Evolutionary conservation across 129 eudicot genomes (phyloP).

Genomic region (Lactuca saligna): DNA sequence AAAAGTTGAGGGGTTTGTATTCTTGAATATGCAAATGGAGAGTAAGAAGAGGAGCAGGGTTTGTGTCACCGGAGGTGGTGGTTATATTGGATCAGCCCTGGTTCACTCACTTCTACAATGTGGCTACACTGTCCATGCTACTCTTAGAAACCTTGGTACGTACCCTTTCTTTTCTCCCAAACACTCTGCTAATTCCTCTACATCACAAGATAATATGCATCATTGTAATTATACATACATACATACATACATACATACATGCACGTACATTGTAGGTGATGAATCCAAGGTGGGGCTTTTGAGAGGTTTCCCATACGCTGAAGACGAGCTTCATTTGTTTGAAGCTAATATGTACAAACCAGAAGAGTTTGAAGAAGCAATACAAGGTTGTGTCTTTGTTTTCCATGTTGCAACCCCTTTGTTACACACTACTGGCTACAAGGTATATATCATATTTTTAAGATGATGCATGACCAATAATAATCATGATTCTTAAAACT

Average conservation of each 20-base stretch:
- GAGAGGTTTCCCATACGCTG: constrained; percentile 36
- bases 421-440: constrained; percentile 23
- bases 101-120: constrained; percentile 45
- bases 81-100: constrained; percentile 50
- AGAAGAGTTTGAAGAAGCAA: constrained; percentile 36
- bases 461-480: neutral
- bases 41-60: constrained; percentile 26
- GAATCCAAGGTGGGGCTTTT: constrained; percentile 45
- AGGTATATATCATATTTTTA: constrained; percentile 24
- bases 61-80: constrained; percentile 68
- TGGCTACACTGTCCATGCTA: constrained; percentile 60
- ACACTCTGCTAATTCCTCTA: too few relatives aligned
- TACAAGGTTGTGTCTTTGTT: constrained; percentile 44
- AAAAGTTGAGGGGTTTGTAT: neutral
- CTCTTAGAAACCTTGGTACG: constrained; percentile 56
- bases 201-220: too few relatives aligned
- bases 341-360: constrained; percentile 43
- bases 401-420: constrained; percentile 50
- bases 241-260: too few relatives aligned
- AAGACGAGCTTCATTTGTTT: constrained; percentile 38
- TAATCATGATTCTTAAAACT: neutral
- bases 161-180: neutral
- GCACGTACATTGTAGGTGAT: constrained; percentile 35
- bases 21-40: neutral
- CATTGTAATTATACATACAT: too few relatives aligned